Conservation (phyloP, 2,329 filamentous ascomycete genomes). For the Moelleriella libera region DNA sequence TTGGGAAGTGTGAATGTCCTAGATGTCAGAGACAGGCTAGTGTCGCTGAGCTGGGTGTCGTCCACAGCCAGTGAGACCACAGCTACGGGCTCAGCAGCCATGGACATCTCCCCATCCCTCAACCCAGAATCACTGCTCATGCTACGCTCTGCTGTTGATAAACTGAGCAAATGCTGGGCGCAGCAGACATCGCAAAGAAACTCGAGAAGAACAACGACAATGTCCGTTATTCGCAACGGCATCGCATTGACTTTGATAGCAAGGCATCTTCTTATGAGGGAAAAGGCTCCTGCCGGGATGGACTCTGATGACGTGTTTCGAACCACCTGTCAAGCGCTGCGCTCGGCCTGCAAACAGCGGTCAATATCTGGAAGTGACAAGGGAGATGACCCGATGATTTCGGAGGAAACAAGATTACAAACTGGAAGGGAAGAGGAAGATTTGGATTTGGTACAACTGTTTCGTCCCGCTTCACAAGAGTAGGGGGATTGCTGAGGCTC, state of each 20-base stretch:
- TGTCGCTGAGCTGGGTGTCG: slow-evolving; percentile 40
- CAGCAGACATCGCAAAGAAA: background rate
- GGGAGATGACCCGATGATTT: background rate
- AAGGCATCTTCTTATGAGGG: background rate
- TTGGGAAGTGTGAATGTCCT: background rate
- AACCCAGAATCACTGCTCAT: background rate
- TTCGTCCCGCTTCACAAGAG: slow-evolving; percentile 2
- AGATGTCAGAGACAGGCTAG: background rate
- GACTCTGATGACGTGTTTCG: background rate
- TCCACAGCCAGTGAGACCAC: slow-evolving; percentile 13
- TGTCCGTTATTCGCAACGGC: background rate
- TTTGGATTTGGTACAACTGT: slow-evolving; percentile 4
- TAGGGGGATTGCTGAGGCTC: slow-evolving; percentile 3
- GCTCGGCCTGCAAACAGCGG: background rate
- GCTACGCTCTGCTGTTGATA: slow-evolving; percentile 1
- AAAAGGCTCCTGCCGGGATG: background rate
- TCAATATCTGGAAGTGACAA: background rate
- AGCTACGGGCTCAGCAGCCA: no score
- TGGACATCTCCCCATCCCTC: background rate
- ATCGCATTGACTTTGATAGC: background rate
- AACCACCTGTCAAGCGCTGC: background rate
- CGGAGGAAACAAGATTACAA: background rate
- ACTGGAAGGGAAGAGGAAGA: slow-evolving; percentile 1
- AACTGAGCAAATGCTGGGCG: slow-evolving; percentile 1
- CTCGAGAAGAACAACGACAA: no score